phyloP scores from a whole-genome alignment of 371 early-diverging fungal species.

The Catenaria anguillulae region DNA sequence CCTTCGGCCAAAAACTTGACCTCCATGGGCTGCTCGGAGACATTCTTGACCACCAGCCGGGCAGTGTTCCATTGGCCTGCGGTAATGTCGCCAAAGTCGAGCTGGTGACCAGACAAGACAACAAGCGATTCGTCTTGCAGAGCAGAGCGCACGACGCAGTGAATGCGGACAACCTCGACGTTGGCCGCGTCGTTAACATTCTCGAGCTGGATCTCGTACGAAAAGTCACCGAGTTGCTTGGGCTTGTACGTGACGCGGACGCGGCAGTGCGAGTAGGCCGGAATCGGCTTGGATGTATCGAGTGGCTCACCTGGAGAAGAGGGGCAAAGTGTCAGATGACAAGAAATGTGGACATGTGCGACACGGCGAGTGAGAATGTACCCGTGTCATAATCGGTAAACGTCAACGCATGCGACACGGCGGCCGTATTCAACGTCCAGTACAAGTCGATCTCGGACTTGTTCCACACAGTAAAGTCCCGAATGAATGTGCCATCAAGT shows the following conservation, averaged over 20 bases:
- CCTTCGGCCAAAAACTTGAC: too few relatives aligned
- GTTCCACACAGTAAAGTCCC: constrained; percentile 79
- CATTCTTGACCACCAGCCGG: constrained; percentile 64
- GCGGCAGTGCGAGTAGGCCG: constrained; percentile 51
- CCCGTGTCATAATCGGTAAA: constrained; percentile 63
- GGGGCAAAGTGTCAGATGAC: constrained; percentile 10
- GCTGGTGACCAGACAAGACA: constrained; percentile 52
- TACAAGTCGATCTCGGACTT: constrained; percentile 74
- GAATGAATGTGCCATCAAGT: constrained; percentile 67
- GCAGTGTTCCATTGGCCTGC: constrained; percentile 70
- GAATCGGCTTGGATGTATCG: constrained; percentile 32
- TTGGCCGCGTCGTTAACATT: constrained; percentile 79
- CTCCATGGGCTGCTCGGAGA: constrained; percentile 59
- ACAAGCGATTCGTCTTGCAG: constrained; percentile 57
- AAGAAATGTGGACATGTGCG: not conserved
- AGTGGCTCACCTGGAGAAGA: constrained; percentile 15
- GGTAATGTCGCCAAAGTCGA: constrained; percentile 90
- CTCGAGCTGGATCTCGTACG: constrained; percentile 72
- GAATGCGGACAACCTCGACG: constrained; percentile 59
- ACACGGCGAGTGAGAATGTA: not conserved
- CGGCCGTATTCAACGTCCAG: constrained; percentile 64
- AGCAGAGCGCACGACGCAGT: constrained; percentile 62
- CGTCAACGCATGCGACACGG: constrained; percentile 43
- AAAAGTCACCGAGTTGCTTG: constrained; percentile 71
- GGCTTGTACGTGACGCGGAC: constrained; percentile 76